Evolutionary conservation across 768 basidiomycete genomes (phyloP), one percentile per base, ranked within the genome.

Genomic region (Mycena galopus): DNA sequence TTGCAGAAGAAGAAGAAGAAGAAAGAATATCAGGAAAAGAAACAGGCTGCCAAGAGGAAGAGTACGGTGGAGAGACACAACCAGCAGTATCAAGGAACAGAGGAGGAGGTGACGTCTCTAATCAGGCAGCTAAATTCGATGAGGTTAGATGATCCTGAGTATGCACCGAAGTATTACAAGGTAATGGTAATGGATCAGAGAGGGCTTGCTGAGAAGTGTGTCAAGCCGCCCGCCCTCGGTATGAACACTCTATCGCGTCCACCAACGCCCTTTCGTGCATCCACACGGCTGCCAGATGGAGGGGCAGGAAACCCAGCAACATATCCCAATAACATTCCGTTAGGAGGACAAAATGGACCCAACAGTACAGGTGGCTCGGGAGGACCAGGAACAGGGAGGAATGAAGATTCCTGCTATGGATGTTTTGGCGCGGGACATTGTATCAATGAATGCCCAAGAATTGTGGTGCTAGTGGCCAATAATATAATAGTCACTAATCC

Each of bases 51-150:
- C 23, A 39, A 37, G 30, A 59, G 37, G 61, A 61, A 6, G 68
- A 70, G 42, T 60, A 4, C 30, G 56, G 11, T 5, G 14, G 14
- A 14, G 1, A 11, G 4, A 37, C 14, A 14, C 4, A 37, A n/a
- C n/a, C n/a, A n/a, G n/a, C n/a, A n/a, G n/a, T n/a, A n/a, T n/a
- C n/a, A n/a, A n/a, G n/a, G n/a, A n/a, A n/a, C n/a, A n/a, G n/a
- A n/a, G n/a, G n/a, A n/a, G n/a, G n/a, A n/a, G n/a, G n/a, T n/a
- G n/a, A n/a, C n/a, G n/a, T n/a, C n/a, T n/a, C n/a, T n/a, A n/a
- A n/a, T n/a, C n/a, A n/a, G n/a, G n/a, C n/a, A 37, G 53, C 58
- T 74, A 19, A 72, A 61, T 33, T 29, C n/a, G 4, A 77, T 75
- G 71, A 37, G 56, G 1, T 2, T 73, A 0, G 62, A 73, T 29